Evolutionary conservation across 2,329 filamentous ascomycete genomes (phyloP), one percentile per base, ranked within the genome.

Genomic region (Sclerotinia borealis): DNA sequence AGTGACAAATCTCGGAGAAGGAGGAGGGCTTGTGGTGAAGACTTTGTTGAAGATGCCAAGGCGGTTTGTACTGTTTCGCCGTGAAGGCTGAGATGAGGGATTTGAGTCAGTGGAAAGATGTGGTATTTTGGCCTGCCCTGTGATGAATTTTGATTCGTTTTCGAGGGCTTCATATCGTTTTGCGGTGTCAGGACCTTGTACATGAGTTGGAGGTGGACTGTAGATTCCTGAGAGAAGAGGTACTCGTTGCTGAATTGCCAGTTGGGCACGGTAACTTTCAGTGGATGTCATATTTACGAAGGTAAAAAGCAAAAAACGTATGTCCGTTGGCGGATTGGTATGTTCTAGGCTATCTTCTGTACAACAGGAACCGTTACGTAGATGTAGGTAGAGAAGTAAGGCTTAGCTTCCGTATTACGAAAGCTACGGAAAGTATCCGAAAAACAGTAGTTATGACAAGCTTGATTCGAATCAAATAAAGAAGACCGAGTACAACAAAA

Each of bases 11-110:
- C 27, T 31, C n/a, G 50, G 60, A 31, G 60, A 56, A 15, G 41
- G 22, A 47, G 60, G 60, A 29, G 41, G 31, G 17, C 22, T 58
- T 27, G 41, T 55, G 29, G 29, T 27, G 27, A 62, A 62, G 19
- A 62, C 41, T 58, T 62, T 62, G 31, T 48, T 62, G 31, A 62
- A 34, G 25, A 62, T 34, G 31, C 45, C 19, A 27, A 50, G 31
- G 22, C 56, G 41, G 22, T 8, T 59, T n/a, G 31, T 27, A 27
- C 43, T 50, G 17, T 31, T 62, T 15, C 37, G 60, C 9, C 34
- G 60, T 36, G 22, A 31, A 9, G 22, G 29, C n/a, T 17, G 50
- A 25, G 22, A n/a, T 25, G 60, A 34, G 3, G 13, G 22, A 19
- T 39, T 56, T 31, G 60, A 47, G 9, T 58, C 31, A 29, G 47